Conservation (phyloP, 2,329 filamentous ascomycete species). For the Phaeosphaeriaceae sp. region DNA sequence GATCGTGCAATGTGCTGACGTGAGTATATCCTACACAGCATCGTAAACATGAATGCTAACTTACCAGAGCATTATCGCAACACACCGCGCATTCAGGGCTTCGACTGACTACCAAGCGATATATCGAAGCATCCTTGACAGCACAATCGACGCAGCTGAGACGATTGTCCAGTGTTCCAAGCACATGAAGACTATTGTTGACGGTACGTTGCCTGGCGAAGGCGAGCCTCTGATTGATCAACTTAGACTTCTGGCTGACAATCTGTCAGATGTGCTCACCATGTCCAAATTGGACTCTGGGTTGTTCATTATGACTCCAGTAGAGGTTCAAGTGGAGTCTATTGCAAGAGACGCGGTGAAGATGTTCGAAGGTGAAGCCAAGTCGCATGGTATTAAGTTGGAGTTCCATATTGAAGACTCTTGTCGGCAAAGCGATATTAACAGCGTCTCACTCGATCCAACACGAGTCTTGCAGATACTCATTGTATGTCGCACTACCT, state of each 20-base stretch:
- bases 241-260: neutral
- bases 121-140: conserved; percentile 22
- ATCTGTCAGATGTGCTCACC: conserved; percentile 47
- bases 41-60: neutral
- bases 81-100: conserved; percentile 10
- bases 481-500: conserved; percentile 4
- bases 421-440: conserved; percentile 39
- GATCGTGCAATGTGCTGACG: conserved; percentile 53
- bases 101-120: conserved; percentile 11
- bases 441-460: conserved; percentile 52
- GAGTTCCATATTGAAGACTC: conserved; percentile 45
- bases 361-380: conserved; percentile 49
- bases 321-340: conserved; percentile 44
- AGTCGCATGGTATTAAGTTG: conserved; percentile 35
- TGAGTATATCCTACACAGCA: conserved; percentile 19
- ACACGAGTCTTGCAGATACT: conserved; percentile 51
- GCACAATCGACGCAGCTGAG: conserved; percentile 45
- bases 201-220: conserved; percentile 27
- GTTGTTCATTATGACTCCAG: conserved; percentile 50
- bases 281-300: conserved; percentile 55
- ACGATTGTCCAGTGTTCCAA: conserved; percentile 54
- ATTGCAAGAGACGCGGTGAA: conserved; percentile 44
- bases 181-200: conserved; percentile 56
- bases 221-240: neutral
- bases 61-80: conserved; percentile 24